Evolutionary conservation across 768 basidiomycete species (phyloP), one percentile per base, ranked within the genome.

Genomic region (Boletus rufocinnamomeus): DNA sequence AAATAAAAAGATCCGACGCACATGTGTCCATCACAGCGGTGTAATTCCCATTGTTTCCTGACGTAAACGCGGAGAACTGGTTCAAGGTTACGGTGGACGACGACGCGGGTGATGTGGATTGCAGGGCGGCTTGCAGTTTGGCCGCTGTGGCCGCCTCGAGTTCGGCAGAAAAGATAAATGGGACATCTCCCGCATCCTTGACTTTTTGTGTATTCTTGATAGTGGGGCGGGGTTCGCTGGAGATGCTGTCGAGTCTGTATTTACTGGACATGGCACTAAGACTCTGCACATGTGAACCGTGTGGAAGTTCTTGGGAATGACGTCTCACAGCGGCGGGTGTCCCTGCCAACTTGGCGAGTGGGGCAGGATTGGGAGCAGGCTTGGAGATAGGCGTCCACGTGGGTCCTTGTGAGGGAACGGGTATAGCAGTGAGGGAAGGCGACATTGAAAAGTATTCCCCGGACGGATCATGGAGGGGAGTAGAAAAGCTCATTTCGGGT

Each of bases 161-260:
- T n/a, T 72, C 72, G 2, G 69, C 54, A 2, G 69, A 73, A 27
- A 73, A 71, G 3, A 72, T 69, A n/a, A 72, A 72, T 0, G 71
- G 71, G 11, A 67, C 66, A 38, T 72, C 71, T 1, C 71, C 71
- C 0, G 72, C 71, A 28, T 72, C 71, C 57, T 69, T 72, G 58
- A 64, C 63, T 17, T 47, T 72, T 50, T 62, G 63, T 8, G 38
- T 45, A 6, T 44, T 61, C 64, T 62, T 69, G 46, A 52, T 14
- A 5, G 7, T 43, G 2, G 37, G 27, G 27, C 69, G 63, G 13
- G 60, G 2, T 7, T 69, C 66, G 7, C 41, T 7, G 16, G 65
- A 41, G 10, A 34, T 48, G 6, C n/a, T 27, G n/a, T 71, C 69
- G 1, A 67, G 53, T 43, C 62, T 57, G 37, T 69, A 69, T 50